Evolutionary conservation across 2,329 filamentous ascomycete genomes (phyloP).

Genomic region (Fusarium chlamydosporum): DNA sequence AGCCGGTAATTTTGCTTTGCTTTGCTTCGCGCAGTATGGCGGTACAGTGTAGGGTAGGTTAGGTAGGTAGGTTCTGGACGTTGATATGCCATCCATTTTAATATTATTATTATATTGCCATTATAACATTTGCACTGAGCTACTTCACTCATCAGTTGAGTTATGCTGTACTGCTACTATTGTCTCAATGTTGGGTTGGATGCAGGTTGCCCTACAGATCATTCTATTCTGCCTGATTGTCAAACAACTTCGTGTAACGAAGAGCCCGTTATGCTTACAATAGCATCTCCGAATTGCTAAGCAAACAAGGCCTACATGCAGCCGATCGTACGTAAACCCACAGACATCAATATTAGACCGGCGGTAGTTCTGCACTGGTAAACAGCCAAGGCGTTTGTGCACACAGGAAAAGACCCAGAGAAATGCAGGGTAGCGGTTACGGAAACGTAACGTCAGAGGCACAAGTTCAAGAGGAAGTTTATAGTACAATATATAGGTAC

Average conservation of each 20-base stretch:
- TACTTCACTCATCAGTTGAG: not conserved
- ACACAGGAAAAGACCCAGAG: not conserved
- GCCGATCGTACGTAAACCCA: conserved; percentile 14
- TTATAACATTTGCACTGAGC: not conserved
- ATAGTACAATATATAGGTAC: no score
- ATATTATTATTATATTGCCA: not conserved
- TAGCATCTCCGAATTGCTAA: conserved; percentile 28
- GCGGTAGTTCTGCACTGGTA: not conserved
- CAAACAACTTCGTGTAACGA: conserved; percentile 7
- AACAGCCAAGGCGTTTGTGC: not conserved
- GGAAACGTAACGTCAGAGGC: no score
- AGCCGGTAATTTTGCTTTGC: conserved; percentile 12
- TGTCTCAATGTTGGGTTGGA: not conserved
- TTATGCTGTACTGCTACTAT: no score
- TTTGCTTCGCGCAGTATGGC: not conserved
- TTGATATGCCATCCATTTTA: not conserved
- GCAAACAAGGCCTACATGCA: conserved; percentile 6
- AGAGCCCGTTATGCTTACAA: conserved; percentile 26
- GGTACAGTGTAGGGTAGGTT: conserved; percentile 19
- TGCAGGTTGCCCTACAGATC: conserved; percentile 1
- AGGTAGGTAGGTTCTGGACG: no score
- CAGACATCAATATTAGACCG: not conserved
- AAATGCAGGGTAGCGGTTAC: not conserved
- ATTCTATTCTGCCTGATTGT: no score
- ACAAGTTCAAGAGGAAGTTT: not conserved